Conservation (phyloP, 192 early-diverging fungal species). For the Coemansia sp. region DNA sequence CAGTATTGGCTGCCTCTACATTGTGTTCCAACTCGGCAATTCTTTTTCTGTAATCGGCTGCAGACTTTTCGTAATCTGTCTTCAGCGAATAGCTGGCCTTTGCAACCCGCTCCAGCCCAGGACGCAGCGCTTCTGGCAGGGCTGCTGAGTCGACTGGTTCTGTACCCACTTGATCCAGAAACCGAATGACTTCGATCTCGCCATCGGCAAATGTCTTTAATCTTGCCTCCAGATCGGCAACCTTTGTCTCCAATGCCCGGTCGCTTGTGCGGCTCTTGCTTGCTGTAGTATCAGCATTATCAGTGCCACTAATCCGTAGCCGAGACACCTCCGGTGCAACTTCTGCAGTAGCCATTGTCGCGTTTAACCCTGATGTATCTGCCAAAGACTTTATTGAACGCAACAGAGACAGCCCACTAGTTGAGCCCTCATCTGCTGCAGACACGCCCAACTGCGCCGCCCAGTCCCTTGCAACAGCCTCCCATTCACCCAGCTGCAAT, state of each 20-base stretch:
- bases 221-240: slow-evolving; percentile 12
- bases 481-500: slow-evolving; percentile 30
- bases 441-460: slow-evolving; percentile 24
- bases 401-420: slow-evolving; percentile 15
- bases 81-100: slow-evolving; percentile 7
- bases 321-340: slow-evolving; percentile 24
- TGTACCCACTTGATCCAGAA: slow-evolving; percentile 19
- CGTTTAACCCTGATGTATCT: slow-evolving; percentile 1
- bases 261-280: slow-evolving; percentile 15
- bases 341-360: neutral
- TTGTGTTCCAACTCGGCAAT: slow-evolving; percentile 21
- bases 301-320: slow-evolving; percentile 23
- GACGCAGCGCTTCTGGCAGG: slow-evolving; percentile 24
- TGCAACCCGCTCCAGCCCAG: slow-evolving; percentile 24
- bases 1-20: slow-evolving; percentile 16
- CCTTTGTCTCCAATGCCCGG: slow-evolving; percentile 7
- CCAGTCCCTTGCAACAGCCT: slow-evolving; percentile 35
- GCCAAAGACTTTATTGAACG: slow-evolving; percentile 12
- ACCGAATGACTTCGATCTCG: slow-evolving; percentile 11
- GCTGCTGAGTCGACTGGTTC: slow-evolving; percentile 13
- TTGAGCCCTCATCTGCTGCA: slow-evolving; percentile 1
- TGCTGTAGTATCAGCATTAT: neutral
- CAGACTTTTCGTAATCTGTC: neutral
- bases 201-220: slow-evolving; percentile 12
- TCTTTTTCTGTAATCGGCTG: slow-evolving; percentile 10